Evolutionary conservation across 345 rosid genomes (phyloP).

Genomic region (Combretum micranthum): DNA sequence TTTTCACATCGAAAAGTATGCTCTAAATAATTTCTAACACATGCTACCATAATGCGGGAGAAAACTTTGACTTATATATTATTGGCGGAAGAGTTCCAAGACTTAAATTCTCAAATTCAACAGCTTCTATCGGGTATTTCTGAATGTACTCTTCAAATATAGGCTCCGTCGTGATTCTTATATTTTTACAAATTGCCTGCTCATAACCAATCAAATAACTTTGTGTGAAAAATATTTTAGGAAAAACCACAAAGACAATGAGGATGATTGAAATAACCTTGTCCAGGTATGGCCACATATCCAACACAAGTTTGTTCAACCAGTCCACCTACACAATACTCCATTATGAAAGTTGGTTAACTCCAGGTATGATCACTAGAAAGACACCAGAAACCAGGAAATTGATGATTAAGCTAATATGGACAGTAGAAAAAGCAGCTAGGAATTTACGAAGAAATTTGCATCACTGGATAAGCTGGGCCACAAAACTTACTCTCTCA

Average conservation of each 20-base stretch:
- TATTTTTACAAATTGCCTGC: slow-evolving; percentile 29
- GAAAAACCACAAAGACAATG: not conserved
- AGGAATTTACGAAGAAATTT: too few species aligned
- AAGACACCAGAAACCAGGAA: not conserved
- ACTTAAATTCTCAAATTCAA: slow-evolving; percentile 25
- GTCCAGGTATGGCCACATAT: slow-evolving; percentile 43
- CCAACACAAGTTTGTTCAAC: slow-evolving; percentile 33
- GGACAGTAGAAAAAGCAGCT: too few species aligned
- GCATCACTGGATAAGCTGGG: not conserved
- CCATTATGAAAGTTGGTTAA: not conserved
- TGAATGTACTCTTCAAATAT: slow-evolving; percentile 19
- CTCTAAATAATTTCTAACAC: not conserved
- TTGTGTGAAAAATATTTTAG: not conserved
- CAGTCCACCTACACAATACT: slow-evolving; percentile 31
- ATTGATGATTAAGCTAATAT: too few species aligned
- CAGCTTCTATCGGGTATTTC: slow-evolving; percentile 20
- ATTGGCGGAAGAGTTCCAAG: slow-evolving; percentile 38
- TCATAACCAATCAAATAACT: not conserved
- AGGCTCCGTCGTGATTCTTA: slow-evolving; percentile 22
- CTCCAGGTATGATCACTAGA: too few species aligned
- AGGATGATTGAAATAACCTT: slow-evolving; percentile 15
- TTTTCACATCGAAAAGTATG: not conserved
- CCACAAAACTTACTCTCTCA: slow-evolving; percentile 28
- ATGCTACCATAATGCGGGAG: too few species aligned
- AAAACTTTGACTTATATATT: slow-evolving; percentile 11